A percentile compares a stretch with the other conserved stretches of the same genome.
Conservation (phyloP, 2,329 filamentous ascomycete genomes). For the Salinomyces thailandicus region DNA sequence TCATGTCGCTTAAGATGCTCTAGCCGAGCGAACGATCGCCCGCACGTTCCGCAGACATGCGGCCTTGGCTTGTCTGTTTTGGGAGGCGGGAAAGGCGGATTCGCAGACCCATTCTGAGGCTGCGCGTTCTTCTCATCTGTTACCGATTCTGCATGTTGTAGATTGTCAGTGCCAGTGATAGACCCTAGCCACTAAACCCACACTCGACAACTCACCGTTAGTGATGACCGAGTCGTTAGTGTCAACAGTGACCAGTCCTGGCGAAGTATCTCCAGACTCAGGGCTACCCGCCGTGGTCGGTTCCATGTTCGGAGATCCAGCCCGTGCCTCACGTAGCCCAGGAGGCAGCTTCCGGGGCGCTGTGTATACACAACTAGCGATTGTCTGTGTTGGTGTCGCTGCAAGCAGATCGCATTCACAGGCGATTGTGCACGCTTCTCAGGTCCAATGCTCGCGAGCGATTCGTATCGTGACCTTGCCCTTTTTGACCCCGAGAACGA, state of each 20-base stretch:
- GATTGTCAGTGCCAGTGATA: too few species aligned
- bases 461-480: too few species aligned
- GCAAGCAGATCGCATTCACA: too few species aligned
- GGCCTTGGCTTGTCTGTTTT: constrained; percentile 97
- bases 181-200: too few species aligned
- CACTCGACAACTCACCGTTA: not conserved
- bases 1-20: constrained; percentile 97
- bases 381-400: too few species aligned
- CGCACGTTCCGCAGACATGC: constrained; percentile 85
- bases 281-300: not conserved
- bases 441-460: too few species aligned
- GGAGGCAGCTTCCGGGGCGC: too few species aligned
- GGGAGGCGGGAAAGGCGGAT: constrained; percentile 56
- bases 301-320: not conserved
- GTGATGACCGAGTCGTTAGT: not conserved
- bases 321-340: too few species aligned
- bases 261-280: not conserved
- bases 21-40: constrained; percentile 82
- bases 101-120: constrained; percentile 12
- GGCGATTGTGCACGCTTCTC: too few species aligned
- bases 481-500: too few species aligned
- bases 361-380: too few species aligned
- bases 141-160: too few species aligned
- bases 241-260: not conserved
- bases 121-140: constrained; percentile 9